These are phyloP conservation scores for Chrysophaeum taylorii DNA, from an alignment of 352 stramenopile species.

Conservation along the genomic window DNA sequence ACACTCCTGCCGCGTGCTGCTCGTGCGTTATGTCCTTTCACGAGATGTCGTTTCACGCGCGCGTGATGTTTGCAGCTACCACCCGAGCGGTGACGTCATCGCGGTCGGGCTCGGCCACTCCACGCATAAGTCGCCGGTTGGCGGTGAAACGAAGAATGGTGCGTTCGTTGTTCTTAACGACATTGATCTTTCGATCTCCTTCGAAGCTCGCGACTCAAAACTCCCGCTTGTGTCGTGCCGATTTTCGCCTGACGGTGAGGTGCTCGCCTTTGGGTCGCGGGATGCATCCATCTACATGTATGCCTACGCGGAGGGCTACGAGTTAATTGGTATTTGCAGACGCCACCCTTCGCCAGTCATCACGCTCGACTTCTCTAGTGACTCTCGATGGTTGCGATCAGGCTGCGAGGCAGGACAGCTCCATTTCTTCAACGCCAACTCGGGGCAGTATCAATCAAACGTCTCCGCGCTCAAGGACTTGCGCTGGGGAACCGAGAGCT, in stretches of 20 bases:
- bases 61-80: conserved; percentile 74
- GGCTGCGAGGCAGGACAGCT: conserved; percentile 58
- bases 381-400: conserved; percentile 67
- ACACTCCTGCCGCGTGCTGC: conserved; percentile 46
- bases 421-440: conserved; percentile 35
- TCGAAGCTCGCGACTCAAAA: conserved; percentile 70
- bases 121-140: conserved; percentile 18
- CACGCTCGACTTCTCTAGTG: conserved; percentile 71
- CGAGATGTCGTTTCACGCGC: too few species aligned
- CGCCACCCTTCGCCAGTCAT: conserved; percentile 41
- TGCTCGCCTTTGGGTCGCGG: conserved; percentile 57
- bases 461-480: conserved; percentile 22
- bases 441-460: conserved; percentile 30
- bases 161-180: conserved; percentile 72
- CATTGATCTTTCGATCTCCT: conserved; percentile 60
- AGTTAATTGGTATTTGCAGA: conserved; percentile 37
- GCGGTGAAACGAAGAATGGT: conserved; percentile 66
- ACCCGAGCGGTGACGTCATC: conserved; percentile 67
- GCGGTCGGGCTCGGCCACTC: conserved; percentile 59
- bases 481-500: conserved; percentile 20
- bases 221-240: conserved; percentile 56
- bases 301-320: conserved; percentile 55
- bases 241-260: conserved; percentile 76
- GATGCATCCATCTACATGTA: conserved; percentile 82
- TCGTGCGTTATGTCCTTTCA: too few species aligned